Conservation (phyloP, 1,139 yeast genomes). For the Magnusiomyces ingens region DNA sequence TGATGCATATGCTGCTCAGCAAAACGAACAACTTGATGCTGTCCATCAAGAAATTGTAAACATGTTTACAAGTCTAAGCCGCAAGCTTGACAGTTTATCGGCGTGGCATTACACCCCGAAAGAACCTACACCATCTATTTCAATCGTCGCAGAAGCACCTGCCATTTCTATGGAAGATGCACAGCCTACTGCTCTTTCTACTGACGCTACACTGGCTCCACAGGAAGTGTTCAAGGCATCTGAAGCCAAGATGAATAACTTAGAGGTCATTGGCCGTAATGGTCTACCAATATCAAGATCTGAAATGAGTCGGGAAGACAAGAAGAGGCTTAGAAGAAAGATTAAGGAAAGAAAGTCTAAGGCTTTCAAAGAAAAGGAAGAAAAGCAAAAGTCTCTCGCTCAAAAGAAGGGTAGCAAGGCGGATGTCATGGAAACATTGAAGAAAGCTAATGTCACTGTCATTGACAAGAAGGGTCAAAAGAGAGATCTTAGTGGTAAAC, state of each 20-base stretch:
- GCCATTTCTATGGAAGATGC: conserved; percentile 93
- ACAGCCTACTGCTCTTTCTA: conserved; percentile 78
- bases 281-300: conserved; percentile 79
- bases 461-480: conserved; percentile 73
- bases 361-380: conserved; percentile 39
- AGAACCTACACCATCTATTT: conserved; percentile 73
- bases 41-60: conserved; percentile 75
- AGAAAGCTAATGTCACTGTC: conserved; percentile 70
- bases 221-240: conserved; percentile 79
- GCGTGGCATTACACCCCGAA: conserved; percentile 93
- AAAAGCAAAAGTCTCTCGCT: conserved; percentile 30
- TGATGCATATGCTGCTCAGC: conserved; percentile 32
- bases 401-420: conserved; percentile 52
- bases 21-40: conserved; percentile 55
- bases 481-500: conserved; percentile 66
- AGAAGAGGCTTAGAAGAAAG: conserved; percentile 80
- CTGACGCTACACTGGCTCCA: conserved; percentile 81
- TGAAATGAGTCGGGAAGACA: conserved; percentile 80
- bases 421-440: conserved; percentile 63
- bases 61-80: conserved; percentile 55
- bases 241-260: conserved; percentile 34
- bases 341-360: conserved; percentile 74
- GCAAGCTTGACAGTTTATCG: conserved; percentile 77
- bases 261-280: conserved; percentile 68
- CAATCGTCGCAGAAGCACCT: conserved; percentile 73